Evolutionary conservation across 257 asterid species (phyloP), one percentile per base, ranked within the genome.

Genomic region (Anisodus tanguticus): DNA sequence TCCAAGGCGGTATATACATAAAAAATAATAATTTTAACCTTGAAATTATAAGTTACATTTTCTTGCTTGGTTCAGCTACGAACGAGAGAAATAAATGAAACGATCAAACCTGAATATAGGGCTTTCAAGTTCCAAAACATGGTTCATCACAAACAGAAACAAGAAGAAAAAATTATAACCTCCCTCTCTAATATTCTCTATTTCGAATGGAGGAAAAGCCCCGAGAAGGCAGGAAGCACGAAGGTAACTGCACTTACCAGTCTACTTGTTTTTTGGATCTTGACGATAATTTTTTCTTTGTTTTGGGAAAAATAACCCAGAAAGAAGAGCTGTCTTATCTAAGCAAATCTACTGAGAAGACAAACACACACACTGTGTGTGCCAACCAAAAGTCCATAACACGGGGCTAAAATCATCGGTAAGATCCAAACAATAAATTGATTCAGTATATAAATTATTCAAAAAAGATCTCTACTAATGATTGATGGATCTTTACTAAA

Each of bases 71-170:
- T 53, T 77, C 22, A 26, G 19, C 81, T 77, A 26, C 16, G 81
- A 53, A 53, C 49, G 62, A 13, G 22, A 76, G 22, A 26, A 53
- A 77, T 13, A 16, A 53, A 77, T 13, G 64, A 53, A 31, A 31
- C 26, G 26, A 31, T 26, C 43, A 53, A 51, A 77, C 81, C 64
- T 53, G 26, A 77, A 53, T 53, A 77, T 12, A 26, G 22, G 8
- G 47, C 16, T 31, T 51, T 43, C 81, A 53, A 53, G 63, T 26
- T 76, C 63, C 81, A 76, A 26, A 76, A 31, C 13, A 53, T 53
- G 19, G 82, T 15, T 77, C 82, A 26, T 77, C 82, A 13, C 82
- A 77, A 53, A 77, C 49, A 77, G 41, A 77, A 77, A 53, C 81
- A 77, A 77, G 57, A 49, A 2, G 15, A 13, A 9, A 76, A 51